Evolutionary conservation across 1,139 yeast genomes (phyloP).

Genomic region (Yamadazyma mexicana): DNA sequence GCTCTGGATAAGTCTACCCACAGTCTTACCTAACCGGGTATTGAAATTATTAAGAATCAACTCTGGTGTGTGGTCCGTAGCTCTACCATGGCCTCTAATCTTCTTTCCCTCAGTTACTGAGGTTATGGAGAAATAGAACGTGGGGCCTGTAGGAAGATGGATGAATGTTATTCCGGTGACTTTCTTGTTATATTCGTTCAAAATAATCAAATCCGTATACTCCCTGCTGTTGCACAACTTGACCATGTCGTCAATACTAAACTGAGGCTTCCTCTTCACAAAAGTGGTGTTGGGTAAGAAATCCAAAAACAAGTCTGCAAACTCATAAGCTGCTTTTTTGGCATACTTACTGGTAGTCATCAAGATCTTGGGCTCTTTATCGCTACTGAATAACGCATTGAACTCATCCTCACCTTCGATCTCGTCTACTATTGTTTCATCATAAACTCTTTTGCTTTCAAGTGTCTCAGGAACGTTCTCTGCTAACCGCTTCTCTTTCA

Average conservation of each 20-base stretch:
- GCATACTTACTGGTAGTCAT: slow-evolving; percentile 89
- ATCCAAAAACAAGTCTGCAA: slow-evolving; percentile 84
- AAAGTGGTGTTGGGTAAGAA: slow-evolving; percentile 83
- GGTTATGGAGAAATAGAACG: slow-evolving; percentile 85
- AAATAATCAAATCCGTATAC: slow-evolving; percentile 81
- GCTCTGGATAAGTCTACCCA: slow-evolving; percentile 87
- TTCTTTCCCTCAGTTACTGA: slow-evolving; percentile 74
- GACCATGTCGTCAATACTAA: slow-evolving; percentile 82
- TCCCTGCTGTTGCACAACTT: slow-evolving; percentile 77
- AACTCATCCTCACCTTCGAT: slow-evolving; percentile 87
- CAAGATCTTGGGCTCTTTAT: slow-evolving; percentile 72
- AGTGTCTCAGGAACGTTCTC: slow-evolving; percentile 85
- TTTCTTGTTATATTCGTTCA: slow-evolving; percentile 89
- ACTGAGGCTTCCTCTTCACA: slow-evolving; percentile 81
- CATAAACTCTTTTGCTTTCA: slow-evolving; percentile 84
- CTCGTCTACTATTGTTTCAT: slow-evolving; percentile 75
- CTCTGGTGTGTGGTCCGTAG: slow-evolving; percentile 91
- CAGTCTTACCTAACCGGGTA: slow-evolving; percentile 89
- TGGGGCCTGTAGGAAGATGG: slow-evolving; percentile 93
- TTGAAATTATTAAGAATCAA: slow-evolving; percentile 87
- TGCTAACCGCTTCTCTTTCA: slow-evolving; percentile 75
- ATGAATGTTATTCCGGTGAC: slow-evolving; percentile 91
- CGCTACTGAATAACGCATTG: slow-evolving; percentile 59
- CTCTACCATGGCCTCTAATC: slow-evolving; percentile 84
- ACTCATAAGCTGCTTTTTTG: slow-evolving; percentile 82